These are phyloP conservation scores for Pycnococcus provasolii DNA, from an alignment of 139 green algal genomes.

Conservation along the genomic window DNA sequence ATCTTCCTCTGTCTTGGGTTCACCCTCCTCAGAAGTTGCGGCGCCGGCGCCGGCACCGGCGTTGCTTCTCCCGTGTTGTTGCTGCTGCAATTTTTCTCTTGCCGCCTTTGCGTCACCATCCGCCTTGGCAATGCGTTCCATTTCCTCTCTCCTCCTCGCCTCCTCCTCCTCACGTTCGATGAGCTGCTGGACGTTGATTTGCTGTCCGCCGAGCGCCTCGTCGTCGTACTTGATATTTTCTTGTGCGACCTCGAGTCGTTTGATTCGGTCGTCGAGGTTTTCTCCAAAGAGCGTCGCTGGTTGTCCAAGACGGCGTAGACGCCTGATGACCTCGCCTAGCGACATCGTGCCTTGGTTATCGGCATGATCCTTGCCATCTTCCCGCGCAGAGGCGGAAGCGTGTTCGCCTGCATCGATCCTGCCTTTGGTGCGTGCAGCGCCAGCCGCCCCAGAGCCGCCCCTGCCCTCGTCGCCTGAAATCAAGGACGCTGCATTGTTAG, in stretches of 20 bases:
- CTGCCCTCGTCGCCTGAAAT: too few species aligned
- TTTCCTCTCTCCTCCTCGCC: slow-evolving; percentile 10
- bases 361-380: too few species aligned
- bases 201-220: slow-evolving; percentile 9
- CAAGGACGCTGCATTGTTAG: too few species aligned
- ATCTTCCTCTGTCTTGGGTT: slow-evolving; percentile 16
- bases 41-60: background rate
- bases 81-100: background rate
- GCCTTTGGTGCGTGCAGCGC: too few species aligned
- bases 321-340: slow-evolving; percentile 61
- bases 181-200: slow-evolving; percentile 36
- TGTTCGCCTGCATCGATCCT: too few species aligned
- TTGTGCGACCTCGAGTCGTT: slow-evolving; percentile 2
- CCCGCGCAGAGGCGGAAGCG: too few species aligned
- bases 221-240: slow-evolving; percentile 11
- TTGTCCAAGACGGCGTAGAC: slow-evolving; percentile 68
- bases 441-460: too few species aligned
- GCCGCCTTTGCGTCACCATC: slow-evolving; percentile 5
- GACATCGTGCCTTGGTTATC: slow-evolving; percentile 23
- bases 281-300: slow-evolving; percentile 90
- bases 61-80: slow-evolving; percentile 3
- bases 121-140: background rate
- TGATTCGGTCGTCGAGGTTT: slow-evolving; percentile 3
- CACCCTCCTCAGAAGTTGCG: background rate
- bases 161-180: slow-evolving; percentile 16